phyloP scores from a whole-genome alignment of 2,329 filamentous ascomycete genomes.

The Tolypocladium cylindrosporum region DNA sequence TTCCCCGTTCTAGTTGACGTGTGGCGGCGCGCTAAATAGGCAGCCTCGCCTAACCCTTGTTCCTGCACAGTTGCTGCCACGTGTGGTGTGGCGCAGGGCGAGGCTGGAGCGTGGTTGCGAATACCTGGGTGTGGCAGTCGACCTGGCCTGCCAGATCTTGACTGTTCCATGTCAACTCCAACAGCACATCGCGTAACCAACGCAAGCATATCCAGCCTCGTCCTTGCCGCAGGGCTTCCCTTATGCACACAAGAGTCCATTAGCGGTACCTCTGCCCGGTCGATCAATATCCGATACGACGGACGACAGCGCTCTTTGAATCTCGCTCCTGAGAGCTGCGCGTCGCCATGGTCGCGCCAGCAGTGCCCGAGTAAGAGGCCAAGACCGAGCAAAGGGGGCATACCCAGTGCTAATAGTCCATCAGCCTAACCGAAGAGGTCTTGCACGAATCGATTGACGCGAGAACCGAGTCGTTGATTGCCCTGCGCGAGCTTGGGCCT shows the following conservation, averaged over 20 bases:
- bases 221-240: neutral
- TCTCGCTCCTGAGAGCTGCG: slow-evolving; percentile 5
- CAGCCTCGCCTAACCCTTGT: neutral
- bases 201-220: neutral
- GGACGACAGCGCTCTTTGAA: neutral
- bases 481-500: slow-evolving; percentile 84
- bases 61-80: neutral
- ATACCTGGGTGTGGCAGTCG: neutral
- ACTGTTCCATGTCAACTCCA: neutral
- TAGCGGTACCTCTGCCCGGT: neutral
- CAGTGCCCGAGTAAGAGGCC: slow-evolving; percentile 59
- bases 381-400: neutral
- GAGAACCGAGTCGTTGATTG: slow-evolving; percentile 77
- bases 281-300: neutral
- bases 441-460: slow-evolving; percentile 86
- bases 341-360: slow-evolving; percentile 59
- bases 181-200: neutral
- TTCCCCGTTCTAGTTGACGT: neutral
- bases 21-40: neutral
- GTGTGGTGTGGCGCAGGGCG: neutral
- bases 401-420: slow-evolving; percentile 10
- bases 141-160: neutral
- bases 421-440: slow-evolving; percentile 86
- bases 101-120: neutral
- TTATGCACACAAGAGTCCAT: neutral